Conservation (phyloP, 768 basidiomycete genomes). For the Sporobolomyces phaffii region DNA sequence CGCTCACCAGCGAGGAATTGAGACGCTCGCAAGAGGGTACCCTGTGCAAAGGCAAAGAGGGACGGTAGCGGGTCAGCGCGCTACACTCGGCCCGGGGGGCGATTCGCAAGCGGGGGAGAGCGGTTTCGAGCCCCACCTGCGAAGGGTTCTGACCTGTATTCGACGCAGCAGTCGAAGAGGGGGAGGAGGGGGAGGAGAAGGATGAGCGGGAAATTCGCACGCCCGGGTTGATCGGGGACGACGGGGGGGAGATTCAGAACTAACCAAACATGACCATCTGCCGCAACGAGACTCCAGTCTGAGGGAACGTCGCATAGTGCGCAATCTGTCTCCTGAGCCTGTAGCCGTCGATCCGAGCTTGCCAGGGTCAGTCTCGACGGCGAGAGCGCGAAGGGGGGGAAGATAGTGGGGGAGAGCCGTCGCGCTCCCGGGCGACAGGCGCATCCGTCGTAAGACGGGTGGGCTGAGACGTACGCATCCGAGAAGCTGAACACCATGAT, state of each 20-base stretch:
- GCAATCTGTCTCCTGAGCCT: conserved; percentile 39
- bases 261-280: conserved; percentile 89
- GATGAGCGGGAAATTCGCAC: background rate
- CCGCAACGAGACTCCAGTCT: conserved; percentile 89
- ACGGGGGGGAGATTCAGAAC: background rate
- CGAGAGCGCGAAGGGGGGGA: background rate
- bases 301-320: conserved; percentile 48
- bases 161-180: too few relatives aligned
- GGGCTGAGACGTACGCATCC: conserved; percentile 12
- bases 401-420: background rate
- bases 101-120: too few relatives aligned
- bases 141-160: conserved; percentile 70
- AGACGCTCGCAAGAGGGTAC: conserved; percentile 83
- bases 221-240: background rate
- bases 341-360: background rate
- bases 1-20: conserved; percentile 71
- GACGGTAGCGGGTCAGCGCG: too few relatives aligned
- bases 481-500: conserved; percentile 23
- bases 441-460: background rate
- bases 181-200: background rate
- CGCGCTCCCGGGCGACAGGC: too few relatives aligned
- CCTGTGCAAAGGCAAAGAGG: conserved; percentile 54
- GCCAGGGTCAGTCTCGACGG: background rate
- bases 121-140: conserved; percentile 24
- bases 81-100: too few relatives aligned